A percentile compares a stretch with the other conserved stretches of the same genome.
Evolutionary conservation across 2,329 filamentous ascomycete species (phyloP).

Genomic region (Neospermospora avenae): DNA sequence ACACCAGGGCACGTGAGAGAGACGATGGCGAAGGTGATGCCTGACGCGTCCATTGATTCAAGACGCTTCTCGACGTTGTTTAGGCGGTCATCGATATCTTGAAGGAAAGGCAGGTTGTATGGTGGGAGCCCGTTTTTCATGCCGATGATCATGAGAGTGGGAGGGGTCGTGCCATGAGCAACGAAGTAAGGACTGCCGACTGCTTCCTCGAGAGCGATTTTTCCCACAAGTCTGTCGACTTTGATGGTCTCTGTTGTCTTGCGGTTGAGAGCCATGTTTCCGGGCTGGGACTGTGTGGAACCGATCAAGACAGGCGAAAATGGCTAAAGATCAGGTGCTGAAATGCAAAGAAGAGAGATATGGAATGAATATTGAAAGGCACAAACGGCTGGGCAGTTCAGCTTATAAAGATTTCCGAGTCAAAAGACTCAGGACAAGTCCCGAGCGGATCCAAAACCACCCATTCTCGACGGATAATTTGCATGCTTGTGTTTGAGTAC

Average conservation of each 20-base stretch:
- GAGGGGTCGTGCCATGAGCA: neutral
- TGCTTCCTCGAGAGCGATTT: neutral
- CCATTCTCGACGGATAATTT: too few relatives aligned
- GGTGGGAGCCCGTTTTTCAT: neutral
- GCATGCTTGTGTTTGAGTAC: too few relatives aligned
- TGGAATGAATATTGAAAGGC: too few relatives aligned
- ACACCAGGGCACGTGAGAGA: neutral
- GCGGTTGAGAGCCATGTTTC: neutral
- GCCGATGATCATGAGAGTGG: neutral
- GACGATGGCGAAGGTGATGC: neutral
- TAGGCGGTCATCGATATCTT: constrained; percentile 1
- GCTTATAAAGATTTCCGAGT: too few relatives aligned
- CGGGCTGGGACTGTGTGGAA: too few relatives aligned
- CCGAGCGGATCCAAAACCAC: too few relatives aligned
- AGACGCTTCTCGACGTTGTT: neutral
- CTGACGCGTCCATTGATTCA: neutral
- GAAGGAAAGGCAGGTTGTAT: neutral
- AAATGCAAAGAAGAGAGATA: neutral
- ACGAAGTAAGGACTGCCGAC: neutral
- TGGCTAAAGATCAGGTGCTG: neutral
- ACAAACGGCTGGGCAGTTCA: too few relatives aligned
- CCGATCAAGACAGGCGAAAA: too few relatives aligned
- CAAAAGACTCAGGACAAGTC: too few relatives aligned
- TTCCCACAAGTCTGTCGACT: neutral
- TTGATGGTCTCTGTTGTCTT: neutral